Base-by-base conservation (phyloP, 768 basidiomycete species). In the Pleurotus sapidus region DNA sequence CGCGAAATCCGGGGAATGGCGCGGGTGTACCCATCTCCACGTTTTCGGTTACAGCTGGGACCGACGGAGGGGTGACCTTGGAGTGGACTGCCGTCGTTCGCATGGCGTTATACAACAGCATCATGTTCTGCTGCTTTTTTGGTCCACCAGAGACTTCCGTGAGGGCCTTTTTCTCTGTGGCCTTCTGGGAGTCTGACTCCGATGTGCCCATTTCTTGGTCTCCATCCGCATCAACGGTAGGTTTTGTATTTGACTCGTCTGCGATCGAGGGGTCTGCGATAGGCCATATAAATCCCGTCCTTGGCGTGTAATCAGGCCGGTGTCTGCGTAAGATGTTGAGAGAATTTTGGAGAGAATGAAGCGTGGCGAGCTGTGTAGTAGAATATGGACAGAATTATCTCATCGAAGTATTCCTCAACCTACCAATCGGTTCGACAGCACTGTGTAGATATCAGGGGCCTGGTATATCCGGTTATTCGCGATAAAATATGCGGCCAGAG, bases 381-480 rank as follows among this genome's bases (percentile, higher is more conserved):
- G 30, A 46, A 38, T 56, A 30, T 46, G 55, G 46, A 30, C 37
- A 46, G 25, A 30, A 15, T 42, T 46, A 7, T 39, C 50, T 27
- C n/a, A 39, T 5, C 37, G 34, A 25, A 27, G 48, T 48, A 57
- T 20, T 64, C 79, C 65, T 40, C 12, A 18, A 42, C 51, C 37
- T 67, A 93, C 93, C 64, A 95, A 72, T 62, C 93, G 86, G 64
- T 91, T 92, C 49, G 92, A 92, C 42, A 95, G 74, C 2, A 95
- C 79, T 8, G 86, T 86, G 66, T 95, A 93, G 34, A 95, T 74
- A 62, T 92, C 88, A 8, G 93, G 93, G 0, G 91, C 84, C 67
- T 91, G 91, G 67, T 95, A 95, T 60, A 95, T 92, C 60, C 90
- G 85, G 67, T 89, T 90, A 72, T 94, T 88, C 74, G 93, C 82